Percentiles rank a stretch among this genome's conserved stretches.
Conservation (phyloP, 768 basidiomycete species). For the Trichaptum fuscoviolaceum region DNA sequence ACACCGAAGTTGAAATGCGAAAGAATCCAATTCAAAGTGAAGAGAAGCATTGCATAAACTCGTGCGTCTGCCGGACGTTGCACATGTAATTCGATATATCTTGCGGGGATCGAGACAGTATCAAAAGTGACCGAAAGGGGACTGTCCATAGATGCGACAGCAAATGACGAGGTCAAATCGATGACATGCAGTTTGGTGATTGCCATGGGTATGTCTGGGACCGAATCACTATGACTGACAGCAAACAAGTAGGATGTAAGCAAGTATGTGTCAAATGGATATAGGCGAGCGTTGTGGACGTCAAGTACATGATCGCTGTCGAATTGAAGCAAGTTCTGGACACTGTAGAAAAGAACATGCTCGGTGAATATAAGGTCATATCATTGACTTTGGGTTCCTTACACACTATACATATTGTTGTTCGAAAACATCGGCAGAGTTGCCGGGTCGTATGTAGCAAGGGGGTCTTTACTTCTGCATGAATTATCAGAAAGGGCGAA, state of each 20-base stretch:
- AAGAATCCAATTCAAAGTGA: constrained; percentile 46
- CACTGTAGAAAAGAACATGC: constrained; percentile 26
- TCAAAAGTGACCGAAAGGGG: constrained; percentile 28
- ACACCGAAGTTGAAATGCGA: constrained; percentile 46
- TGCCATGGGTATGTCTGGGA: constrained; percentile 20
- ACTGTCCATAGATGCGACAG: constrained; percentile 34
- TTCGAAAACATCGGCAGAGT: constrained; percentile 29
- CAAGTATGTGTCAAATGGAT: constrained; percentile 53
- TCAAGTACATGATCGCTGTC: constrained; percentile 53
- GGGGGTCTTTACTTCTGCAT: constrained; percentile 30
- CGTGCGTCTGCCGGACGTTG: constrained; percentile 40
- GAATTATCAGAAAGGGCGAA: neutral
- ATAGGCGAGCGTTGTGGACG: constrained; percentile 46
- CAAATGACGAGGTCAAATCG: constrained; percentile 42
- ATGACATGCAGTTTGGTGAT: constrained; percentile 41
- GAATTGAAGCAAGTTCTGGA: constrained; percentile 52
- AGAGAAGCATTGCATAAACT: constrained; percentile 40
- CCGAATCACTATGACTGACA: constrained; percentile 26
- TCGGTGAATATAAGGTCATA: neutral
- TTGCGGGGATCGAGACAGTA: constrained; percentile 23
- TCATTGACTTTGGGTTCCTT: neutral
- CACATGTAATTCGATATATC: constrained; percentile 43
- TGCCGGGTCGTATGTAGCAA: constrained; percentile 39
- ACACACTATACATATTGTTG: constrained; percentile 2
- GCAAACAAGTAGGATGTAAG: constrained; percentile 46